These are phyloP conservation scores for Euphorbia corollata DNA, from an alignment of 441 rosid species.

Conservation along the genomic window DNA sequence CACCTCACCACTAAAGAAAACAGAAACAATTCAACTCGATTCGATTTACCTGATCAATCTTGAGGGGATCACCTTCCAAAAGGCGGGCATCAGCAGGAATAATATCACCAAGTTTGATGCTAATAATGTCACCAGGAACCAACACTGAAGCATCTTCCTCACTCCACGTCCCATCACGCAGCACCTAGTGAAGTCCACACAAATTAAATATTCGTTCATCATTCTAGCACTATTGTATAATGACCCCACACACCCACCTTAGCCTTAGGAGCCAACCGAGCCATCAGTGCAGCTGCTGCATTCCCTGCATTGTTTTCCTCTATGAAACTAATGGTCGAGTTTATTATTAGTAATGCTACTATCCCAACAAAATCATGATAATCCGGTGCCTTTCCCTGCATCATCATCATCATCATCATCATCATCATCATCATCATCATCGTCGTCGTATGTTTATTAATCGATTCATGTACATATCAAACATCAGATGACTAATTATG, in stretches of 20 bases:
- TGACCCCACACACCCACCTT: constrained; percentile 40
- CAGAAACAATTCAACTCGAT: too few species aligned
- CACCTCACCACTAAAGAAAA: too few species aligned
- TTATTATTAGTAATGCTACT: constrained; percentile 57
- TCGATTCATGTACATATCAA: too few species aligned
- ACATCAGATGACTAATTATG: not conserved
- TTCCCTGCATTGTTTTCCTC: constrained; percentile 97
- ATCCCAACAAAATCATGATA: constrained; percentile 93
- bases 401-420: too few species aligned
- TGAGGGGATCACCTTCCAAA: constrained; percentile 55
- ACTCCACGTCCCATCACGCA: constrained; percentile 72
- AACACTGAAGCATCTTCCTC: constrained; percentile 75
- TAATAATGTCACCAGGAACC: constrained; percentile 70
- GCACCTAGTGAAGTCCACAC: constrained; percentile 42
- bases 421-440: too few species aligned
- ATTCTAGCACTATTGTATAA: too few species aligned
- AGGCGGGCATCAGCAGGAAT: constrained; percentile 60
- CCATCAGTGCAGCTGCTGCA: constrained; percentile 97
- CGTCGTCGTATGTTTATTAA: too few species aligned
- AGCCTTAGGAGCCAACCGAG: constrained; percentile 87
- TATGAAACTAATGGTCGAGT: constrained; percentile 82
- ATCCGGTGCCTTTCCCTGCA: constrained; percentile 74
- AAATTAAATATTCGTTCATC: too few species aligned
- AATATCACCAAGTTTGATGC: constrained; percentile 49
- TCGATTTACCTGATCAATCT: constrained; percentile 52